These are phyloP conservation scores for Geotrichum aggregatum DNA, from an alignment of 1,139 yeast species.

Conservation along the genomic window DNA sequence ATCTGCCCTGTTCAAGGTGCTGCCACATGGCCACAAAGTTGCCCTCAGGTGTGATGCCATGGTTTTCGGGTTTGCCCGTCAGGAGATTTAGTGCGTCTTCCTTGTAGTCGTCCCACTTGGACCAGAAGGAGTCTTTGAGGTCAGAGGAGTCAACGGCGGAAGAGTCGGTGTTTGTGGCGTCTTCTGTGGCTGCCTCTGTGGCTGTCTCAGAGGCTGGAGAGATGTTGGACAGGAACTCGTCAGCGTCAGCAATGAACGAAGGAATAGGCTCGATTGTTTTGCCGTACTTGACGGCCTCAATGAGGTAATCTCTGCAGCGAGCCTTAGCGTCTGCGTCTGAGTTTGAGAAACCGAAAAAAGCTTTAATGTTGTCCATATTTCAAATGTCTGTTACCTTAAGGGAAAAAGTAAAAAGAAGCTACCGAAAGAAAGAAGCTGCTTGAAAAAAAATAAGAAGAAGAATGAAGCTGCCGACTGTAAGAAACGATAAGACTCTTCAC, in stretches of 20 bases:
- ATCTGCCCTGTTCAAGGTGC: constrained; percentile 17
- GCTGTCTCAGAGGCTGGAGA: not conserved
- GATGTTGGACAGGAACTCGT: constrained; percentile 5
- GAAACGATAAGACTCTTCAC: too few species aligned
- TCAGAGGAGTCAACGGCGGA: constrained; percentile 2
- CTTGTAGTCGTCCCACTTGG: constrained; percentile 19
- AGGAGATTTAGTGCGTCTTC: constrained; percentile 17
- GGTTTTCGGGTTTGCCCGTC: constrained; percentile 14
- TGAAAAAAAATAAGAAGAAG: too few species aligned
- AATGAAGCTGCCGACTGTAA: too few species aligned
- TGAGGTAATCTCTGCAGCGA: constrained; percentile 16
- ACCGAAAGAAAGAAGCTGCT: too few species aligned
- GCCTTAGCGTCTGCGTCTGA: constrained; percentile 13
- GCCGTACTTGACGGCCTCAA: constrained; percentile 15
- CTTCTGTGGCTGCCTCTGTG: not conserved
- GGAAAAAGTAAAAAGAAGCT: too few species aligned
- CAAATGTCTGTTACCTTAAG: not conserved
- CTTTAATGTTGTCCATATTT: constrained; percentile 17
- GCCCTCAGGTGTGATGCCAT: constrained; percentile 12
- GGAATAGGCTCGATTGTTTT: constrained; percentile 14
- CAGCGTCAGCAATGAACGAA: constrained; percentile 5
- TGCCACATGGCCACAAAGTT: constrained; percentile 19
- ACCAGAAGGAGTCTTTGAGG: constrained; percentile 13
- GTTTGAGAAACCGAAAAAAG: constrained; percentile 16
- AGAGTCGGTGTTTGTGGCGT: not conserved